A percentile compares a stretch with the other conserved stretches of the same genome.
Evolutionary conservation across 306 rosid species (phyloP).

Genomic region (Sesbania bispinosa): DNA sequence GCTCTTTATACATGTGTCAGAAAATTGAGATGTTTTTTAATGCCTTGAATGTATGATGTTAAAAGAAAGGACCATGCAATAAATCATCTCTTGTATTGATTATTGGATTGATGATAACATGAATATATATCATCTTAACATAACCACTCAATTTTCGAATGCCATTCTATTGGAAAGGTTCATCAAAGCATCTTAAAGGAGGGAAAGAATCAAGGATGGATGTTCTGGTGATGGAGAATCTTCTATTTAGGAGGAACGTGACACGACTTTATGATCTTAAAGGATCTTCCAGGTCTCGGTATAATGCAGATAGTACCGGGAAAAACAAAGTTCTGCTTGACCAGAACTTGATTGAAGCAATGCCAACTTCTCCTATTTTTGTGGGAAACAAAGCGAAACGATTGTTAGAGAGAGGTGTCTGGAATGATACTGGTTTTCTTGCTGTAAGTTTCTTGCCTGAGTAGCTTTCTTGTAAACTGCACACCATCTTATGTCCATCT

Average conservation of each 20-base stretch:
- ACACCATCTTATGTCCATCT: neutral
- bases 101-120: too few relatives aligned
- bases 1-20: too few relatives aligned
- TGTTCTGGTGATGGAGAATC: slow-evolving; percentile 83
- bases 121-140: too few relatives aligned
- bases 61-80: neutral
- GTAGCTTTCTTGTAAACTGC: too few relatives aligned
- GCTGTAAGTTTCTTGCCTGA: slow-evolving; percentile 53
- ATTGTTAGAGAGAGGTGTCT: slow-evolving; percentile 79
- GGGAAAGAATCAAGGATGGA: slow-evolving; percentile 65
- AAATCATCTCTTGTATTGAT: neutral
- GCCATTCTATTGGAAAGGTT: slow-evolving; percentile 48
- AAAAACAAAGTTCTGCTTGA: slow-evolving; percentile 77
- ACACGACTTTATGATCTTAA: slow-evolving; percentile 74
- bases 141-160: neutral
- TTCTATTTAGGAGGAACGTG: slow-evolving; percentile 57
- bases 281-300: slow-evolving; percentile 78
- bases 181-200: slow-evolving; percentile 63
- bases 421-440: slow-evolving; percentile 89
- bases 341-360: slow-evolving; percentile 85
- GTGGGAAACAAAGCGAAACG: slow-evolving; percentile 86
- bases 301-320: slow-evolving; percentile 72
- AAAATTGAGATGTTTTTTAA: neutral
- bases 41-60: neutral
- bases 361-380: slow-evolving; percentile 90